phyloP scores from a whole-genome alignment of 2,329 filamentous ascomycete species.

The Trichoderma atrobrunneum region DNA sequence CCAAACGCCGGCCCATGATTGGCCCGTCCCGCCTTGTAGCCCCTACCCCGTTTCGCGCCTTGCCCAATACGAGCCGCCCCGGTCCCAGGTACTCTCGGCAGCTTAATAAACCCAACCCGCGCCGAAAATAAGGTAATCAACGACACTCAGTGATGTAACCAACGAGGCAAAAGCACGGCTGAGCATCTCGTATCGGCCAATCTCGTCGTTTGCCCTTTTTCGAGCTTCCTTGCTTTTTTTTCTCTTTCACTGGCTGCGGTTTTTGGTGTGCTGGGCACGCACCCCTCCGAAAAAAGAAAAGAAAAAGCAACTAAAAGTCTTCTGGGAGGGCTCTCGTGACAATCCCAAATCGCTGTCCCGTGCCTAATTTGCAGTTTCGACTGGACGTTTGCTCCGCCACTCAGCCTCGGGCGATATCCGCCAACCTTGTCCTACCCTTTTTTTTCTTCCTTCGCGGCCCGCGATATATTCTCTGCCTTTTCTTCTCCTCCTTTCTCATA shows the following conservation, averaged over 20 bases:
- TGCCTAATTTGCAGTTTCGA: background rate
- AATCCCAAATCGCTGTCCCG: background rate
- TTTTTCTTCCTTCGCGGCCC: background rate
- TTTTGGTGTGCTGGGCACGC: background rate
- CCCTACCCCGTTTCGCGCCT: background rate
- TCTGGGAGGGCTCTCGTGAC: conserved; percentile 3
- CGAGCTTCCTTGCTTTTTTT: background rate
- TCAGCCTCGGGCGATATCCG: background rate
- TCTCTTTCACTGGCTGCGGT: background rate
- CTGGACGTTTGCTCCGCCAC: conserved; percentile 1
- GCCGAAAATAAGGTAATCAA: background rate
- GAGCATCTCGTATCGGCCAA: background rate
- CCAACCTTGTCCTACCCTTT: background rate
- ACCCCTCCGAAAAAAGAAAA: background rate
- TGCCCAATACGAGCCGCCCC: background rate
- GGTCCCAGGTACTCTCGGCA: background rate
- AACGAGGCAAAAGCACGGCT: background rate
- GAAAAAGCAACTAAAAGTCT: background rate
- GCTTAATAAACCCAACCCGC: background rate
- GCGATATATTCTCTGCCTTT: background rate
- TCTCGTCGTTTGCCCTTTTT: background rate
- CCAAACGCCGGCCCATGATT: background rate
- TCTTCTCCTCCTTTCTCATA: background rate
- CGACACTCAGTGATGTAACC: conserved; percentile 14
- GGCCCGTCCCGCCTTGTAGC: background rate